These are phyloP conservation scores for Lentinus polychrous DNA, from an alignment of 1,284 basidiomycete genomes.

Conservation along the genomic window DNA sequence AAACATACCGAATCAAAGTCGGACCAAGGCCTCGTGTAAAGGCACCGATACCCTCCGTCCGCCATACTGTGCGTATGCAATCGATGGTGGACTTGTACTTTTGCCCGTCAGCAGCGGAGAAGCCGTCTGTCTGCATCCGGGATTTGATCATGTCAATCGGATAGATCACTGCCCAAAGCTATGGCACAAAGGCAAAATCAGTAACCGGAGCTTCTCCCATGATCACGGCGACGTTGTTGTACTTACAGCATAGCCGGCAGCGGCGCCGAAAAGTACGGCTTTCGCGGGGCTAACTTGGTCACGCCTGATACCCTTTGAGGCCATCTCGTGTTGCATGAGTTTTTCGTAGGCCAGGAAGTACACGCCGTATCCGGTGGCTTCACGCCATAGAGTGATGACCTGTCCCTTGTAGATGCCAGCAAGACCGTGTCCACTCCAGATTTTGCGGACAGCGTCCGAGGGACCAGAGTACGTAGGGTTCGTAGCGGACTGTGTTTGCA, in stretches of 20 bases:
- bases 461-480: constrained; percentile 78
- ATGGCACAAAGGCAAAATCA: constrained; percentile 2
- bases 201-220: not conserved
- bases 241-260: constrained; percentile 78
- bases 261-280: constrained; percentile 79
- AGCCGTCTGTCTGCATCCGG: constrained; percentile 91
- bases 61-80: constrained; percentile 78
- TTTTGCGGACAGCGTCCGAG: constrained; percentile 80
- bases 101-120: constrained; percentile 64
- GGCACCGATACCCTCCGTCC: constrained; percentile 74
- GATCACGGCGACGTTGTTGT: constrained; percentile 4
- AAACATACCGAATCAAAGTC: constrained; percentile 78
- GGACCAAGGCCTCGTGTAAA: constrained; percentile 89
- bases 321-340: constrained; percentile 80
- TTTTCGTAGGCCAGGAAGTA: constrained; percentile 96
- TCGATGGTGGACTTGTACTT: constrained; percentile 81
- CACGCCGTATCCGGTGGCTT: constrained; percentile 79
- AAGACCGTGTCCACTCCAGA: constrained; percentile 70
- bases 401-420: constrained; percentile 90
- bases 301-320: constrained; percentile 58
- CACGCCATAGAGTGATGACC: constrained; percentile 82
- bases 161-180: constrained; percentile 85
- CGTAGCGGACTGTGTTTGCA: constrained; percentile 81
- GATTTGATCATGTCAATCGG: constrained; percentile 95
- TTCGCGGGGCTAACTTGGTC: constrained; percentile 74